Evolutionary conservation across 2,329 filamentous ascomycete genomes (phyloP).

Genomic region (Aspergillus glaucus): DNA sequence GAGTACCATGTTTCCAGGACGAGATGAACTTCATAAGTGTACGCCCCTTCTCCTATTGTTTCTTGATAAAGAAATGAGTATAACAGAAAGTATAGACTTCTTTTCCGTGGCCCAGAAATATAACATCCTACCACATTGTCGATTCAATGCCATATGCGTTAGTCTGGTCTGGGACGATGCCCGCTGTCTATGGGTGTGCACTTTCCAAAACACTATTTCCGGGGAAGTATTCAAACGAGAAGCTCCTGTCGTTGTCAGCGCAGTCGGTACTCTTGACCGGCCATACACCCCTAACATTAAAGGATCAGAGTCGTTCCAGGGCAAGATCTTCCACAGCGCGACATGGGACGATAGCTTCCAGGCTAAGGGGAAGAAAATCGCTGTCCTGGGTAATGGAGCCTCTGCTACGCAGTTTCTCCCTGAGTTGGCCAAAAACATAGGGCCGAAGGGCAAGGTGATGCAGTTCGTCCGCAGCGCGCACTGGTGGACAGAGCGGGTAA

Average conservation of each 20-base stretch:
- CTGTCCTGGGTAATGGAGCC: conserved; percentile 52
- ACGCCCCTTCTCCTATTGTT: neutral
- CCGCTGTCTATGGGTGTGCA: neutral
- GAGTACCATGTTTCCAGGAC: conserved; percentile 53
- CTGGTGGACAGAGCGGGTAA: conserved; percentile 9
- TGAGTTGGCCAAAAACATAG: conserved; percentile 5
- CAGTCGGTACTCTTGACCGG: conserved; percentile 54
- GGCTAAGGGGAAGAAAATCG: conserved; percentile 50
- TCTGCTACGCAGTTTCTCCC: conserved; percentile 10
- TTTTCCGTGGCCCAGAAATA: conserved; percentile 49
- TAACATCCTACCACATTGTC: conserved; percentile 50
- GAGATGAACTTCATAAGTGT: conserved; percentile 52
- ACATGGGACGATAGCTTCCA: conserved; percentile 57
- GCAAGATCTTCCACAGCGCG: conserved; percentile 52
- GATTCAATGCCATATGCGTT: conserved; percentile 52
- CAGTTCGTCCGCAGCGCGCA: conserved; percentile 7
- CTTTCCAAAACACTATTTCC: conserved; percentile 50
- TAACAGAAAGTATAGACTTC: conserved; percentile 39
- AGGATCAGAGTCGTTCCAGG: conserved; percentile 44
- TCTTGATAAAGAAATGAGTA: neutral
- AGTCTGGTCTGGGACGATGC: conserved; percentile 51
- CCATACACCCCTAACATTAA: conserved; percentile 47
- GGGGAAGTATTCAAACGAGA: conserved; percentile 47
- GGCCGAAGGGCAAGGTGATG: conserved; percentile 2
- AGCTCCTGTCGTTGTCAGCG: conserved; percentile 52